These are phyloP conservation scores for Dujonia santamariae DNA, from an alignment of 1,139 yeast genomes.

Conservation along the genomic window DNA sequence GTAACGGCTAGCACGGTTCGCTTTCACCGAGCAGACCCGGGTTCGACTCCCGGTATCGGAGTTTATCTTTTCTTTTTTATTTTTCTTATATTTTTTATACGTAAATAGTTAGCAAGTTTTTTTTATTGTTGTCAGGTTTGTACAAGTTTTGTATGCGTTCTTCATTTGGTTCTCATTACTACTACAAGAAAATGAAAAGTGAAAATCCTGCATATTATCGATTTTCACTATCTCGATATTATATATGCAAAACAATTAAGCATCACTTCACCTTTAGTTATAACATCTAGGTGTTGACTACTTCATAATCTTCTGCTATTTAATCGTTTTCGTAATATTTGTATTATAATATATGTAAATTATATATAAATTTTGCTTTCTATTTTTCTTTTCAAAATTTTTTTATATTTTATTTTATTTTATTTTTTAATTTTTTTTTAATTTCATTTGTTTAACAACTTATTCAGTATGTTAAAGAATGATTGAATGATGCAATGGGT, in stretches of 20 bases:
- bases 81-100: background rate
- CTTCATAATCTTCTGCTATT: background rate
- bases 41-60: slow-evolving; percentile 84
- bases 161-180: no score
- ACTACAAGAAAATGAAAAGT: no score
- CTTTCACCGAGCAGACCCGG: slow-evolving; percentile 82
- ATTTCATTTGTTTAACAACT: no score
- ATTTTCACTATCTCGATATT: background rate
- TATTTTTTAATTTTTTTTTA: no score
- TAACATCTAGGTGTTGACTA: background rate
- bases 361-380: no score
- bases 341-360: slow-evolving; percentile 1
- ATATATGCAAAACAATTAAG: background rate
- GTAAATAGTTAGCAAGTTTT: background rate
- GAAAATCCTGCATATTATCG: no score
- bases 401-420: no score
- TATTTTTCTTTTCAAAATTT: no score
- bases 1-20: slow-evolving; percentile 69
- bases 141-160: no score
- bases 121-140: background rate
- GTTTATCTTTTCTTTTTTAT: slow-evolving; percentile 21
- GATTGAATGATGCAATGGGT: no score
- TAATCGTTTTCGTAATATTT: background rate
- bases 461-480: no score
- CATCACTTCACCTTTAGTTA: background rate